A percentile compares a stretch with the other conserved stretches of the same genome.
Conservation (phyloP, 352 stramenopile species). For the Globisporangium orthogonon region DNA sequence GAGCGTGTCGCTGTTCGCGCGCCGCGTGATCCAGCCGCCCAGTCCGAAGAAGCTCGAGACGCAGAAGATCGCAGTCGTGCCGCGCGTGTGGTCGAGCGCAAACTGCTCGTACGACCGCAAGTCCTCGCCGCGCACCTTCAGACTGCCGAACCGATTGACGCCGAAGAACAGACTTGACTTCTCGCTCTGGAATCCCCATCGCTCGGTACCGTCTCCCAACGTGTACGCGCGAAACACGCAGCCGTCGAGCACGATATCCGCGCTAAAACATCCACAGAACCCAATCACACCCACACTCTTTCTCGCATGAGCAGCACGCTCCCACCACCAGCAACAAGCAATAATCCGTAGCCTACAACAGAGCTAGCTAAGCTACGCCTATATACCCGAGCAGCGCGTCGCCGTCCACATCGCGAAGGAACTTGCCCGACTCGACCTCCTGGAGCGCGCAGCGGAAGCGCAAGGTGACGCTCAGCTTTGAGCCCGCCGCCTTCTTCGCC, state of each 20-base stretch:
- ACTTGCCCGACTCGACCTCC: constrained; percentile 37
- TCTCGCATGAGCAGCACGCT: neutral
- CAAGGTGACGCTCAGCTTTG: constrained; percentile 29
- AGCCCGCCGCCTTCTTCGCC: constrained; percentile 41
- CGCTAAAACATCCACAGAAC: constrained; percentile 18
- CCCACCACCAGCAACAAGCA: neutral
- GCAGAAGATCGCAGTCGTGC: constrained; percentile 51
- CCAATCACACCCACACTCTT: neutral
- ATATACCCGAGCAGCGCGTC: constrained; percentile 46
- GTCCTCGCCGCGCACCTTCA: constrained; percentile 54
- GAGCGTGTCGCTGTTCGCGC: constrained; percentile 22
- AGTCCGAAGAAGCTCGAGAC: constrained; percentile 69
- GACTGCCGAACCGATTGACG: constrained; percentile 57
- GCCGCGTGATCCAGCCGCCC: constrained; percentile 48
- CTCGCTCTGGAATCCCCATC: constrained; percentile 79
- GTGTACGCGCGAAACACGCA: constrained; percentile 76
- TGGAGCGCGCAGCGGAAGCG: constrained; percentile 74
- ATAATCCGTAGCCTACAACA: neutral
- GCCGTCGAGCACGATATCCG: constrained; percentile 50
- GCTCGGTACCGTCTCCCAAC: constrained; percentile 61
- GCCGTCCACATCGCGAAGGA: constrained; percentile 55
- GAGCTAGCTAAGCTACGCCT: neutral
- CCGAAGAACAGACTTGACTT: constrained; percentile 58
- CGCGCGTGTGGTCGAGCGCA: constrained; percentile 37
- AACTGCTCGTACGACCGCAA: constrained; percentile 79